Evolutionary conservation across 2,329 filamentous ascomycete species (phyloP).

Genomic region (Rhytidhysteron rufulum): DNA sequence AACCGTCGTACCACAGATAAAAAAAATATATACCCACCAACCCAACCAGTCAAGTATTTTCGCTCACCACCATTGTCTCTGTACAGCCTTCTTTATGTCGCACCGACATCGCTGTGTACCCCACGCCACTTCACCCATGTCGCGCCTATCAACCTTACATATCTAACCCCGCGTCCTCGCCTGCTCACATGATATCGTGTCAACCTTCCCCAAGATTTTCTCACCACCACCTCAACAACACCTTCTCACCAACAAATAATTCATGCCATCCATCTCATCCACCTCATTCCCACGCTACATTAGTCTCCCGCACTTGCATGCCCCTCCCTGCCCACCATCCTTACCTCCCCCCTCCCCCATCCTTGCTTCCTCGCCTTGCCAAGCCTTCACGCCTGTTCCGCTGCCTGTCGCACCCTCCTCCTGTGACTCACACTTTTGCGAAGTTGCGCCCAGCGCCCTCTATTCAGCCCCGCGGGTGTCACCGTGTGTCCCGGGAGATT

Average conservation of each 20-base stretch:
- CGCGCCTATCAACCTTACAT: too few species aligned
- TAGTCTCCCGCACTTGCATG: constrained; percentile 8
- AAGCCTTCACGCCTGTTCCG: neutral
- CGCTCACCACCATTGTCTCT: neutral
- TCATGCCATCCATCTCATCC: neutral
- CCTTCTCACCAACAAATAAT: neutral
- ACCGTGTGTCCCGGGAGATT: neutral
- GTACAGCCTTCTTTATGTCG: neutral
- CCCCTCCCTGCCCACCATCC: neutral
- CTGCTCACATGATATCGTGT: constrained; percentile 33
- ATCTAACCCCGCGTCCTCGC: constrained; percentile 17
- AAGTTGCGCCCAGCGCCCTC: neutral
- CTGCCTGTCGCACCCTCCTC: neutral
- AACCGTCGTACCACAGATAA: neutral
- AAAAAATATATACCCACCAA: neutral
- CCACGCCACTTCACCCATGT: neutral
- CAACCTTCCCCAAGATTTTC: neutral
- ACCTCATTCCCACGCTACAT: constrained; percentile 3
- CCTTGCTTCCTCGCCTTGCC: neutral
- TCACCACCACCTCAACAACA: constrained; percentile 1
- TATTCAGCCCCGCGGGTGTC: neutral
- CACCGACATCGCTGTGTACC: neutral
- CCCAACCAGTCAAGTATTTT: neutral
- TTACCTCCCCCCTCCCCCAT: neutral
- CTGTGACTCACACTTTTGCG: neutral